Evolutionary conservation across 176 grass and related monocot genomes (phyloP), one percentile per base, ranked within the genome.

Genomic region (Aegilops speltoides): DNA sequence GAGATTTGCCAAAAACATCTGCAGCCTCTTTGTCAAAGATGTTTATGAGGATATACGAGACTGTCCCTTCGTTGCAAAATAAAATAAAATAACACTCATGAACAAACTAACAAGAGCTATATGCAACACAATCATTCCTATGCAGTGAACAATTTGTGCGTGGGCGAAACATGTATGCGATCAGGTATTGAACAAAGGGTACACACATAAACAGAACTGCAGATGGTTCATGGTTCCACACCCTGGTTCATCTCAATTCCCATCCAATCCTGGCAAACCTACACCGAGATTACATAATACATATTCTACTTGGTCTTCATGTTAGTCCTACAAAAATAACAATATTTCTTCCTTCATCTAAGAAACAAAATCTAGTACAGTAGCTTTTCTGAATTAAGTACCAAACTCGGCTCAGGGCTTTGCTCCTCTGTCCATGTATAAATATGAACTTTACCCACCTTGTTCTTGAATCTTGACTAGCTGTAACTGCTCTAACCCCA

Each of bases 1-100:
- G 34, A 87, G 59, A 84, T 75, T 79, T 87, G 31, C 77, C 22
- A 8, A 80, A 46, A 71, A 63, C 10, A 7, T 19, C 23, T 70
- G 43, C 77, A 16, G 40, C 13, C 43, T 59, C 22, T 71, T 34
- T 50, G 43, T 41, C 6, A 7, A 34, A 2, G 14, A 86, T 32
- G 11, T 72, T 73, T 56, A 75, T 37, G 15, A 56, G 76, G 19
- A 38, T 34, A 79, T 16, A 85, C 2, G 26, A 64, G 56, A 78
- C 12, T 1, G 13, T 8, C 37, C 41, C 22, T 74, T 78, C 10
- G 3, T 1, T 48, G 3, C 6, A 46, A 10, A 54, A 19, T 7
- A 0, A 54, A 54, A 54, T 54, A 19, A 19, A 54, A 54, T 2
- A 54, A 54, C 16, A 54, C 5, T 50, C 14, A 19, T 54, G 50